phyloP scores from a whole-genome alignment of 768 basidiomycete genomes.

The Thelephora ganbajun region DNA sequence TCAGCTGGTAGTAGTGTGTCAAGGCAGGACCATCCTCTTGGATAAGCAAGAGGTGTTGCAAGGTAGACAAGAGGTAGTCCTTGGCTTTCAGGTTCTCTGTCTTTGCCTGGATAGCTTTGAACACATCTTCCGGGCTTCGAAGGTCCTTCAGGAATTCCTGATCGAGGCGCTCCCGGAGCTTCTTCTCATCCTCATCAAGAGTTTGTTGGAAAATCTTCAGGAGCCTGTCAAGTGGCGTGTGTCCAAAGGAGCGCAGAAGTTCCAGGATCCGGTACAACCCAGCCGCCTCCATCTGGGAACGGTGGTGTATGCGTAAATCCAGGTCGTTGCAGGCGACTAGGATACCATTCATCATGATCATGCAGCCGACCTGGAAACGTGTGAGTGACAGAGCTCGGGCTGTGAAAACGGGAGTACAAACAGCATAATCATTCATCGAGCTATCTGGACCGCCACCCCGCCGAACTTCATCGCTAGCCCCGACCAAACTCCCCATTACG shows the following conservation, averaged over 20 bases:
- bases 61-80: constrained; percentile 82
- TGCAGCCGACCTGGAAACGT: constrained; percentile 43
- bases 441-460: constrained; percentile 50
- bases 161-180: constrained; percentile 61
- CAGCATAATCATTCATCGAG: constrained; percentile 76
- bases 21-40: constrained; percentile 75
- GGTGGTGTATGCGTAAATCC: constrained; percentile 75
- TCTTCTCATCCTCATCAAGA: constrained; percentile 64
- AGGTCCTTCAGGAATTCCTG: constrained; percentile 65
- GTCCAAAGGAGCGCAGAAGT: constrained; percentile 53
- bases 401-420: constrained; percentile 23
- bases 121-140: constrained; percentile 75
- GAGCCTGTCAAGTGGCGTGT: constrained; percentile 50
- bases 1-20: constrained; percentile 80
- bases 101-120: constrained; percentile 64
- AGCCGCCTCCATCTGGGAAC: constrained; percentile 80
- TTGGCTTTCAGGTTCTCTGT: constrained; percentile 68
- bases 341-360: constrained; percentile 60
- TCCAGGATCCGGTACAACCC: constrained; percentile 64
- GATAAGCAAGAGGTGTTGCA: constrained; percentile 88
- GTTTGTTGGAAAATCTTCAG: constrained; percentile 43
- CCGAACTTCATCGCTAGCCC: constrained; percentile 83
- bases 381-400: not conserved
- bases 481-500: constrained; percentile 90
- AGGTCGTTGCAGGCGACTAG: constrained; percentile 57